phyloP scores from a whole-genome alignment of 2,329 filamentous ascomycete species.

The Penicillium sp. region DNA sequence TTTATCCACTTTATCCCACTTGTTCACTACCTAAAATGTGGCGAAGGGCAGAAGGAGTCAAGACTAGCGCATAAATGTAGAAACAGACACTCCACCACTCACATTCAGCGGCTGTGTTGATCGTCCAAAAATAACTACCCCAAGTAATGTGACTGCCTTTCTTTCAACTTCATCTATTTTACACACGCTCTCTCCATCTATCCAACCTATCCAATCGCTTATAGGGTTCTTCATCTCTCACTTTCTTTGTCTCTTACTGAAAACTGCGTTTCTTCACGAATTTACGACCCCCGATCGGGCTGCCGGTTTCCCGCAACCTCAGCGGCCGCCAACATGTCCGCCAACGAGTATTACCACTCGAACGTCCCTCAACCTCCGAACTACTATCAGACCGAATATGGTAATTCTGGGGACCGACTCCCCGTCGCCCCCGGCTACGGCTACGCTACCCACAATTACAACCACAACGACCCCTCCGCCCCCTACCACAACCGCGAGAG shows the following conservation, averaged over 20 bases:
- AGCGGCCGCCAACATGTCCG: constrained; percentile 50
- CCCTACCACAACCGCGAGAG: constrained; percentile 35
- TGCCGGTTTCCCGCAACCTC: constrained; percentile 4
- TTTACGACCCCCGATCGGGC: constrained; percentile 2
- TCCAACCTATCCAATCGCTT: neutral
- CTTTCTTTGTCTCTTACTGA: neutral
- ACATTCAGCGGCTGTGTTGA: constrained; percentile 22
- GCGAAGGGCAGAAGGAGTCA: neutral
- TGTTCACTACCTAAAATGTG: neutral
- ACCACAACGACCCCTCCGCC: constrained; percentile 42
- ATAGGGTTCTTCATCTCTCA: neutral
- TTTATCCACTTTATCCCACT: too few relatives aligned
- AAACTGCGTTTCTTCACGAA: neutral
- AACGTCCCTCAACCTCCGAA: constrained; percentile 32
- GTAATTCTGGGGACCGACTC: constrained; percentile 31
- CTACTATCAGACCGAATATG: constrained; percentile 35
- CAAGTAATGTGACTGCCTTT: constrained; percentile 19
- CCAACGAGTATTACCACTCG: constrained; percentile 61
- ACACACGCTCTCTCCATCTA: neutral
- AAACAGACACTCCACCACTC: neutral
- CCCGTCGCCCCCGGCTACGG: constrained; percentile 20
- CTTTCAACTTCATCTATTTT: neutral
- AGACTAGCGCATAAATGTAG: neutral
- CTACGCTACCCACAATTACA: constrained; percentile 27
- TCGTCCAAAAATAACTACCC: constrained; percentile 23